Conservation (phyloP, 75 land plant genomes). For the Cunninghamia lanceolata region DNA sequence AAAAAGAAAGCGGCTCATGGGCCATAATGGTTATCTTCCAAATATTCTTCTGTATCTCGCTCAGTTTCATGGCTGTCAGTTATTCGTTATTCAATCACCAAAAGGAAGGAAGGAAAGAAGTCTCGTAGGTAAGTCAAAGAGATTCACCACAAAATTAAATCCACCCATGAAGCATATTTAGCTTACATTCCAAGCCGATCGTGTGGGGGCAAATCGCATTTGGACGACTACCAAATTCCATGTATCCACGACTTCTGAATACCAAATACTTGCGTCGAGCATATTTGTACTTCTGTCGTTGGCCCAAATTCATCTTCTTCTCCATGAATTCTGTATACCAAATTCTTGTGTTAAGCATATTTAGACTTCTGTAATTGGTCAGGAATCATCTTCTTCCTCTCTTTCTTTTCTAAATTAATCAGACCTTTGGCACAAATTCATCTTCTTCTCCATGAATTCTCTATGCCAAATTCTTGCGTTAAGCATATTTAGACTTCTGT, state of each 20-base stretch:
- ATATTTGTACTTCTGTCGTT: not conserved
- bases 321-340: too few species aligned
- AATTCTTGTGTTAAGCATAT: too few species aligned
- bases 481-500: too few species aligned
- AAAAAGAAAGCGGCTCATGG: not conserved
- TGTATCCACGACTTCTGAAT: not conserved
- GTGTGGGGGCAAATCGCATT: not conserved
- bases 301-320: too few species aligned
- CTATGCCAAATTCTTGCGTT: too few species aligned
- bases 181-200: not conserved
- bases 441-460: too few species aligned
- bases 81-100: not conserved
- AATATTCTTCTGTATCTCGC: not conserved
- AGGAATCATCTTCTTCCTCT: too few species aligned
- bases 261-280: not conserved
- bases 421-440: too few species aligned
- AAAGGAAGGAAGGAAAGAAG: not conserved
- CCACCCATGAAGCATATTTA: not conserved
- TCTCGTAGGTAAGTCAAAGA: not conserved
- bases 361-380: too few species aligned
- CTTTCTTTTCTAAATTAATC: too few species aligned
- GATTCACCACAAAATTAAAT: not conserved
- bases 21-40: not conserved
- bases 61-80: not conserved
- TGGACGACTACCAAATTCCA: not conserved